Base-by-base conservation (phyloP, 1,284 basidiomycete species). In the Termitomyces sp. region DNA sequence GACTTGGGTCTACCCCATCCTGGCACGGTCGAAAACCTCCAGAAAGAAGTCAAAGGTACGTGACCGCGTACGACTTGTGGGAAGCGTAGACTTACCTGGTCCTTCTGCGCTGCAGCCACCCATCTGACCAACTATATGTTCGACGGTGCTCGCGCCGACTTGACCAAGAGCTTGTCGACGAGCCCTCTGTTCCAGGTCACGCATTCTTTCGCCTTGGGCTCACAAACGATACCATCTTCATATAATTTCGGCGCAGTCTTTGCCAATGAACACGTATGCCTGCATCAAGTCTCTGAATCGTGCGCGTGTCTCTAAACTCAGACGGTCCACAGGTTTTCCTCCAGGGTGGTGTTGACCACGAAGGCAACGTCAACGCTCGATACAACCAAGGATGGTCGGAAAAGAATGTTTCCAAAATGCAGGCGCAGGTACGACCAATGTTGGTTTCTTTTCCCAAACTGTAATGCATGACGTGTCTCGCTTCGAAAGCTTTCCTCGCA, bases 121-220 rank as follows among this genome's bases (percentile, higher is more conserved):
- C 93, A 94, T 69, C 75, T 98, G 58, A 90, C 87, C 58, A 98
- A 98, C 79, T 96, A 90, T 74, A 86, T 95, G 69, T 99, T 98
- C 71, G 97, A 99, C 77, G 97, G 97, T 61, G 96, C 82, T 41
- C 83, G 95, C 64, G 97, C 97, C 49, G 97, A 99, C 76, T 79
- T 99, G 64, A 90, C 93, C 57, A 99, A 99, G 78, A 89, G 84
- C 62, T 79, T 99, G 63, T 97, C 93, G 54, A 82, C 91, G 70
- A 94, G 87, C 73, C 97, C 97, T 31, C 87, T 92, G 54, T 99
- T 99, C 84, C 95, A 98, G 78, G 90, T 98, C 67, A 95, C 94
- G 57, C 97, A 99, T 72, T 92, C 94, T 40, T 98, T 99, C 75
- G 80, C 88, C 54, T 74, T 95, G 58, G 93, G 91, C 31, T 90